phyloP scores from a whole-genome alignment of 1,284 basidiomycete genomes.

The Ustilago curta region DNA sequence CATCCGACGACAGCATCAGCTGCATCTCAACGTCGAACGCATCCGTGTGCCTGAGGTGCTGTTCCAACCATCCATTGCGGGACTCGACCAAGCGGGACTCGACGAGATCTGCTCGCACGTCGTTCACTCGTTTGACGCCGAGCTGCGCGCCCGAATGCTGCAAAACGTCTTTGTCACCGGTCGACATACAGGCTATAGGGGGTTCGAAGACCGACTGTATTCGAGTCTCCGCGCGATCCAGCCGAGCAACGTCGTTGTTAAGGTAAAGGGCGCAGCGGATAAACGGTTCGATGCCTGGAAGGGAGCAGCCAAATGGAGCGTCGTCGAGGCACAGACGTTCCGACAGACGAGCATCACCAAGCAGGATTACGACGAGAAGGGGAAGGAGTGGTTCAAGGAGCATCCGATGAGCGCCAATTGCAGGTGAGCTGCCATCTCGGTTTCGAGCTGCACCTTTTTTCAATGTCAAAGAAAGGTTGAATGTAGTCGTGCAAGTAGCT shows the following conservation, averaged over 20 bases:
- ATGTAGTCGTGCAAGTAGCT: no score
- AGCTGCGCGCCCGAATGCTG: constrained; percentile 75
- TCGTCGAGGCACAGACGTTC: constrained; percentile 36
- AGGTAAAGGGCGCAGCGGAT: constrained; percentile 74
- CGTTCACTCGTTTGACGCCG: constrained; percentile 80
- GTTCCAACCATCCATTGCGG: constrained; percentile 93
- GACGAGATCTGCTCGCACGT: constrained; percentile 90
- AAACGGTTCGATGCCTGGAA: constrained; percentile 85
- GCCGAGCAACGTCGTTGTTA: constrained; percentile 47
- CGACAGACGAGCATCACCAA: constrained; percentile 75
- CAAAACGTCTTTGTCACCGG: constrained; percentile 94
- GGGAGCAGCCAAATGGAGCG: constrained; percentile 89
- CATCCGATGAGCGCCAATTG: constrained; percentile 65
- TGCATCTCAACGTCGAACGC: constrained; percentile 93
- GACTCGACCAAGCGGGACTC: constrained; percentile 92
- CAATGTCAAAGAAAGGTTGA: no score
- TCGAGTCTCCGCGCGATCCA: constrained; percentile 70
- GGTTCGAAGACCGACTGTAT: constrained; percentile 79
- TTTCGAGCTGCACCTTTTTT: no score
- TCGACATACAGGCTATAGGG: constrained; percentile 80
- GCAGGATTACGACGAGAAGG: constrained; percentile 90
- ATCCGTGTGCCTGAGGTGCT: constrained; percentile 92
- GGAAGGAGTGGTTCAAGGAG: constrained; percentile 78
- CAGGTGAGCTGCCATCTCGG: constrained; percentile 7
- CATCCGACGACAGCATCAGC: constrained; percentile 77